These are phyloP conservation scores for Batkoa obscura DNA, from an alignment of 371 early-diverging fungal species.

Conservation along the genomic window DNA sequence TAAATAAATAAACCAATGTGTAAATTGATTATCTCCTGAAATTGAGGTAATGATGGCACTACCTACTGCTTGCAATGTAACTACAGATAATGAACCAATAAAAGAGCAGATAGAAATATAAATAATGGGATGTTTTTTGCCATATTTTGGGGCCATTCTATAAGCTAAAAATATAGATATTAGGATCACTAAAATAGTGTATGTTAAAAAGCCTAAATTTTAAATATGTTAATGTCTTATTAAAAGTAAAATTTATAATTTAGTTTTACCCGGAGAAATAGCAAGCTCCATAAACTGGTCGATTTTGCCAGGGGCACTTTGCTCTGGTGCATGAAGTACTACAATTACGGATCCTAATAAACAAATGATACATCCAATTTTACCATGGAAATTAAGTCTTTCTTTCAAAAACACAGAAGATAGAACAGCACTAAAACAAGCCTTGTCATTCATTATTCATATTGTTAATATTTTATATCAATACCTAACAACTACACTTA, in stretches of 20 bases:
- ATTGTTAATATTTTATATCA: not conserved
- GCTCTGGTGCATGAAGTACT: conserved; percentile 82
- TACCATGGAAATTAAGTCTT: conserved; percentile 58
- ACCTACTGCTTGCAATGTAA: conserved; percentile 80
- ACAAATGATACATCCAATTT: conserved; percentile 78
- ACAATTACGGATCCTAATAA: conserved; percentile 78
- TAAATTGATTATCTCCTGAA: conserved; percentile 68
- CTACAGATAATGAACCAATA: conserved; percentile 83
- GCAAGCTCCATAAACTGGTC: conserved; percentile 59
- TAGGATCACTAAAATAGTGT: conserved; percentile 40
- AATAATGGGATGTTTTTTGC: conserved; percentile 64
- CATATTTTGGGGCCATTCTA: conserved; percentile 63
- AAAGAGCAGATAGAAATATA: conserved; percentile 77
- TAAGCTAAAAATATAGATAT: conserved; percentile 43
- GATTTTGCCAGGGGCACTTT: conserved; percentile 54
- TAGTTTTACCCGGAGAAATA: conserved; percentile 37
- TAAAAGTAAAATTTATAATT: not conserved
- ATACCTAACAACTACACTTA: conserved; percentile 60
- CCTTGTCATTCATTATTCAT: not conserved
- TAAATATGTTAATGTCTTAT: not conserved
- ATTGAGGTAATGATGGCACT: conserved; percentile 76
- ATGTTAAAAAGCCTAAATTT: conserved; percentile 50
- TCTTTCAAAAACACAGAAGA: conserved; percentile 83
- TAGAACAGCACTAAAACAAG: conserved; percentile 47
- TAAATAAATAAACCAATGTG: conserved; percentile 68